Percentiles rank a stretch among this genome's conserved stretches.
Conservation (phyloP, 305 asterid species). For the Solanum chacoense region DNA sequence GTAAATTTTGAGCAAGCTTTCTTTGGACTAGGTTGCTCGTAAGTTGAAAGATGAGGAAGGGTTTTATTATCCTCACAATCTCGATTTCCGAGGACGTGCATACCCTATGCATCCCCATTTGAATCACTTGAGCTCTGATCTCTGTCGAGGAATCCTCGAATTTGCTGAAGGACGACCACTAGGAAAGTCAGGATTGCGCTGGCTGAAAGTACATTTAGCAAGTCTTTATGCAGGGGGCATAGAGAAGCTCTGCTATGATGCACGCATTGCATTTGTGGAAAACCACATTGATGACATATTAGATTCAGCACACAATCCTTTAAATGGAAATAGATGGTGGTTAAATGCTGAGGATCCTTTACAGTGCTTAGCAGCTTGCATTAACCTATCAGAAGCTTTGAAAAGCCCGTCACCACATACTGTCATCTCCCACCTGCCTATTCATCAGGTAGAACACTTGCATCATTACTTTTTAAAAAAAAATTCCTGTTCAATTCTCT, state of each 20-base stretch:
- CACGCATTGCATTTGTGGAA: conserved; percentile 73
- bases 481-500: background rate
- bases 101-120: conserved; percentile 97
- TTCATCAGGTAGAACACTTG: conserved; percentile 58
- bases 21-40: conserved; percentile 69
- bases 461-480: background rate
- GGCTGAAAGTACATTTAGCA: conserved; percentile 89
- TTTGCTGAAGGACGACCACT: conserved; percentile 87
- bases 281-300: conserved; percentile 59
- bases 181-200: conserved; percentile 69
- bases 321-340: conserved; percentile 92
- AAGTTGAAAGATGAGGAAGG: conserved; percentile 90
- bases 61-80: conserved; percentile 91
- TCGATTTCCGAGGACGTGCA: conserved; percentile 97
- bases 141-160: conserved; percentile 91
- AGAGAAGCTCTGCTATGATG: conserved; percentile 78
- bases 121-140: conserved; percentile 87
- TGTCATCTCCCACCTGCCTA: conserved; percentile 78
- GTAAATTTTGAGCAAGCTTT: conserved; percentile 16
- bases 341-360: conserved; percentile 94
- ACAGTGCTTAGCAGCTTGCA: conserved; percentile 91
- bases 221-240: conserved; percentile 81
- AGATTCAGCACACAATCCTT: conserved; percentile 78
- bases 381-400: conserved; percentile 76
- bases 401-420: conserved; percentile 82